Evolutionary conservation across 2,329 filamentous ascomycete genomes (phyloP).

Genomic region (Phialemonium atrogriseum): DNA sequence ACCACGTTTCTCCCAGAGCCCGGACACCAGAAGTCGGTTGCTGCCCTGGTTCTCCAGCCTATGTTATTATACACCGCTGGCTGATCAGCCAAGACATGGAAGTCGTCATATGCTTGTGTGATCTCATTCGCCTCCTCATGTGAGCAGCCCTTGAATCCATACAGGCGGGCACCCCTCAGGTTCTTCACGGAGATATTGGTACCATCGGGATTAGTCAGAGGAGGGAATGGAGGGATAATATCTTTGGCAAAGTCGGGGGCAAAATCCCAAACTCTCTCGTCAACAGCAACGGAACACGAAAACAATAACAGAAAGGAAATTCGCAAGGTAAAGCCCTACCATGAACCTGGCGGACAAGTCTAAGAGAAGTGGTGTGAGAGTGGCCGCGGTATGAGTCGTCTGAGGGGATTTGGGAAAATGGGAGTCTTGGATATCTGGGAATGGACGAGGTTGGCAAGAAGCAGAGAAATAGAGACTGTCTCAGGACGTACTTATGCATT

Average conservation of each 20-base stretch:
- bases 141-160: slow-evolving; percentile 1
- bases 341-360: too few relatives aligned
- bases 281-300: too few relatives aligned
- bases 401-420: too few relatives aligned
- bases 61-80: slow-evolving; percentile 3
- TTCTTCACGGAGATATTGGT: slow-evolving; percentile 3
- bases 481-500: too few relatives aligned
- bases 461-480: too few relatives aligned
- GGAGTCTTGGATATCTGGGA: too few relatives aligned
- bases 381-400: too few relatives aligned
- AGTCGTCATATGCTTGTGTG: not conserved
- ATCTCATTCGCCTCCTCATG: not conserved
- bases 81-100: slow-evolving; percentile 1
- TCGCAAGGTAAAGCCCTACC: too few relatives aligned
- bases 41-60: not conserved
- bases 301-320: too few relatives aligned
- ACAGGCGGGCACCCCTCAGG: slow-evolving; percentile 2
- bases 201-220: slow-evolving; percentile 2
- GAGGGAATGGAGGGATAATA: slow-evolving; percentile 2
- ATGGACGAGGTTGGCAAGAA: too few relatives aligned
- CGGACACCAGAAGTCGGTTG: slow-evolving; percentile 3
- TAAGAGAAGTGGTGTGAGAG: too few relatives aligned
- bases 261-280: slow-evolving; percentile 2
- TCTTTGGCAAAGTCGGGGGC: slow-evolving; percentile 3
- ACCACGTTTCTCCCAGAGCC: not conserved